Evolutionary conservation across 306 rosid species (phyloP), one percentile per base, ranked within the genome.

Genomic region (Trifolium pratense): DNA sequence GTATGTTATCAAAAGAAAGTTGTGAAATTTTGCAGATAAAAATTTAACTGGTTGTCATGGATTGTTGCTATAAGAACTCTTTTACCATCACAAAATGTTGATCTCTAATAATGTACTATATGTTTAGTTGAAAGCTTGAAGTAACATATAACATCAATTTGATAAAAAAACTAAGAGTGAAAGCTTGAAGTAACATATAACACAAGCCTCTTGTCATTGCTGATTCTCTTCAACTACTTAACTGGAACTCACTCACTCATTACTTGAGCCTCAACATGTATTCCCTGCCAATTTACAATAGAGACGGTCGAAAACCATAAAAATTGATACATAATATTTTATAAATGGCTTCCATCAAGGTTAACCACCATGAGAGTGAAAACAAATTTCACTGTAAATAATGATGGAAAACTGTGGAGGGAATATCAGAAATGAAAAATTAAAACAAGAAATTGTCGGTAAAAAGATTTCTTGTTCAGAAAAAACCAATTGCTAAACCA

Each of bases 401-500:
- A 65, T 29, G 12, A 60, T 5, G n/a, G 10, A 70, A 43, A 75
- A 7, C 25, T 62, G 14, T 34, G 59, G 1, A 21, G 26, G n/a
- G 13, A 29, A 23, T 9, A 70, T 51, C 20, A 60, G 3, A n/a
- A 0, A 2, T 4, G n/a, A 42, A 46, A 67, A 46, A 25, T 25
- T 42, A 25, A 12, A 45, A 69, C 6, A 32, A 68, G 31, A 67
- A 42, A 9, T 6, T 34, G 55, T 57, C 9, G 3, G 25, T 52
- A 26, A 74, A 61, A 20, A 6, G 18, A 46, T 68, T 48, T 58
- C 55, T 61, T 36, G 61, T 68, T 18, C 26, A 31, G 36, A 68
- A 80, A 69, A 29, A 53, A 75, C 65, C 20, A 61, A 69, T 62
- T 16, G 66, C 62, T 80, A 77, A 80, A 69, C 51, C 39, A 43